Base-by-base conservation (phyloP, 2,329 filamentous ascomycete genomes). In the Nemania abortiva region DNA sequence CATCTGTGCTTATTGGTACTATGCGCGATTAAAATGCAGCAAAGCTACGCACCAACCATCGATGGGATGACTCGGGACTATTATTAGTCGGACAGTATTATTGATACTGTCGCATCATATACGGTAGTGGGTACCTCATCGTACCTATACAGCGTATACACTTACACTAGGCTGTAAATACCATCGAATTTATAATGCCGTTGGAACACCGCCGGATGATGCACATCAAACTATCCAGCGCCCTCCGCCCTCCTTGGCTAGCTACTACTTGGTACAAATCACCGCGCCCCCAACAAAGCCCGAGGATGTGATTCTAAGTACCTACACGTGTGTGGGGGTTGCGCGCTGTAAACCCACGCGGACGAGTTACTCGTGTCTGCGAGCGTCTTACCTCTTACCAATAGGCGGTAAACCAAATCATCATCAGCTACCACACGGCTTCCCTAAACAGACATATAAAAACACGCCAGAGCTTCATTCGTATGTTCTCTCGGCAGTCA, bases 1-100 rank as follows among this genome's bases (percentile, higher is more conserved):
- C 59, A 58, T 58, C 27, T 52, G n/a, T 34, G 11, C 49, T 52
- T 11, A 20, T 18, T 47, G 18, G 49, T 18, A 52, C 22, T 72
- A 72, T 72, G 70, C 68, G 70, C 70, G 70, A 72, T 72, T 72
- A 66, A 71, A 70, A 62, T 42, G 54, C 63, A 64, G 31, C 61
- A 55, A 45, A 61, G 45, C 58, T 62, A 29, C 53, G 31, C 54
- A 50, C 53, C 20, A 53, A 27, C 52, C 27, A 63, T 45, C 31
- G 47, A 53, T 55, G 50, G 50, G 58, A 56, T 52, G 56, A 61
- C 55, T 29, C 34, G 27, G 27, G 61, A 59, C 53, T 63, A 63
- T 64, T 55, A 31, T 63, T 60, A 63, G 59, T 22, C 31, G 15
- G 37, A 63, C 45, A 50, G 63, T 60, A 22, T 45, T 56, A 7